Conservation (phyloP, 352 stramenopile genomes). For the Halophytophthora polymorphica region DNA sequence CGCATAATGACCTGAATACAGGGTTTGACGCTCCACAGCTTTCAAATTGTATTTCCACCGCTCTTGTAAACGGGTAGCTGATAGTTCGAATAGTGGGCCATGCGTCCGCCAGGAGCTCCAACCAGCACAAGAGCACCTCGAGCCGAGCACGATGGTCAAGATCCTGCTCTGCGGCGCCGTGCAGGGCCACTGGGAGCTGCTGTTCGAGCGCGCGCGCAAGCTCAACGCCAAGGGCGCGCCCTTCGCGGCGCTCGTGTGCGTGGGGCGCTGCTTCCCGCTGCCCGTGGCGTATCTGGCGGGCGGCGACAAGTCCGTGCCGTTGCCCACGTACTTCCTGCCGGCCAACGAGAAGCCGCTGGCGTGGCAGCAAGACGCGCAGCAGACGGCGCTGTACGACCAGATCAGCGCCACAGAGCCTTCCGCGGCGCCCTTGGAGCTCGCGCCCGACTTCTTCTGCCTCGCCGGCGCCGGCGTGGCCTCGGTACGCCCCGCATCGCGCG, state of each 20-base stretch:
- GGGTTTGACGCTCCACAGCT: too few relatives aligned
- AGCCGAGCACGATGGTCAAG: conserved; percentile 52
- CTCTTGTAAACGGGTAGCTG: too few relatives aligned
- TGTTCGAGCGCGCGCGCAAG: conserved; percentile 72
- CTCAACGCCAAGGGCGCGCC: conserved; percentile 60
- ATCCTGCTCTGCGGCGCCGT: conserved; percentile 73
- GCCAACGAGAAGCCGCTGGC: conserved; percentile 24
- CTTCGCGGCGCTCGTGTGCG: conserved; percentile 62
- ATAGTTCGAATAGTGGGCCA: too few relatives aligned
- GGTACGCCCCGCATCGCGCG: conserved; percentile 16
- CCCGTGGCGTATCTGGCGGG: conserved; percentile 38
- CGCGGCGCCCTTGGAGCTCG: conserved; percentile 31
- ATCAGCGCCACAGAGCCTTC: conserved; percentile 18
- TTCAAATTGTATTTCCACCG: too few relatives aligned
- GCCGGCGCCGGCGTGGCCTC: conserved; percentile 36
- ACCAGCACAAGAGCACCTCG: too few relatives aligned
- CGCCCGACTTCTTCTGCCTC: conserved; percentile 52
- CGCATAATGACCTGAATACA: too few relatives aligned
- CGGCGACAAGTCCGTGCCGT: conserved; percentile 31
- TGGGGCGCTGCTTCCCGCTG: conserved; percentile 57
- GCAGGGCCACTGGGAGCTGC: conserved; percentile 49
- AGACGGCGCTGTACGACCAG: conserved; percentile 39
- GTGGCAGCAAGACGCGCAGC: conserved; percentile 25
- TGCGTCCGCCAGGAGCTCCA: too few relatives aligned
- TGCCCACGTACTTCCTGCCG: conserved; percentile 64